Percentiles rank a stretch among this genome's conserved stretches.
phyloP scores from a whole-genome alignment of 768 basidiomycete species.

The Gloeopeniophorella convolvens region DNA sequence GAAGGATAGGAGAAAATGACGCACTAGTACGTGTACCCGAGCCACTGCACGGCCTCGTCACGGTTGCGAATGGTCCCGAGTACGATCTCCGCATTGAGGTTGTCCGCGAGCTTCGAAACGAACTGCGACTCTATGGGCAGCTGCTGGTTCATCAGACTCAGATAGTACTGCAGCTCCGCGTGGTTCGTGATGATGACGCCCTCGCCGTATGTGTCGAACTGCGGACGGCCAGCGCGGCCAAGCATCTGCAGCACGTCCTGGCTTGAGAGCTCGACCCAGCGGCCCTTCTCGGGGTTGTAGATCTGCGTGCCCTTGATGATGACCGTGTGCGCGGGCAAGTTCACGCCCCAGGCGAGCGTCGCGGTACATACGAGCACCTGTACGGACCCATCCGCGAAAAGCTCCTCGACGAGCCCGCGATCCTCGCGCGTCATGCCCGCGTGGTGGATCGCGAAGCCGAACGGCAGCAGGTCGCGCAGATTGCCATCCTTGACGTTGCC shows the following conservation, averaged over 20 bases:
- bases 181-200: constrained; percentile 99
- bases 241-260: constrained; percentile 99
- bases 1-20: constrained; percentile 4
- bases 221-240: constrained; percentile 93
- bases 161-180: constrained; percentile 93
- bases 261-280: constrained; percentile 91
- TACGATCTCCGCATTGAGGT: constrained; percentile 95
- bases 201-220: constrained; percentile 95
- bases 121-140: constrained; percentile 97
- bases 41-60: constrained; percentile 96
- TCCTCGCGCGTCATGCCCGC: constrained; percentile 94
- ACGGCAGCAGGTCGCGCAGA: constrained; percentile 84
- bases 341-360: constrained; percentile 99
- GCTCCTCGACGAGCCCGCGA: constrained; percentile 85
- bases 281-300: constrained; percentile 97
- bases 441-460: constrained; percentile 97
- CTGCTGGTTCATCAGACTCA: constrained; percentile 93
- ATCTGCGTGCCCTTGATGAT: constrained; percentile 99
- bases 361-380: constrained; percentile 97
- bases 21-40: constrained; percentile 85
- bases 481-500: constrained; percentile 77
- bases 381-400: constrained; percentile 87
- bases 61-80: constrained; percentile 90
- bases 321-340: constrained; percentile 94
- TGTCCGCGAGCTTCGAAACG: constrained; percentile 87